Evolutionary conservation across 1,284 basidiomycete species (phyloP), one percentile per base, ranked within the genome.

Genomic region (Puccinia coronata): DNA sequence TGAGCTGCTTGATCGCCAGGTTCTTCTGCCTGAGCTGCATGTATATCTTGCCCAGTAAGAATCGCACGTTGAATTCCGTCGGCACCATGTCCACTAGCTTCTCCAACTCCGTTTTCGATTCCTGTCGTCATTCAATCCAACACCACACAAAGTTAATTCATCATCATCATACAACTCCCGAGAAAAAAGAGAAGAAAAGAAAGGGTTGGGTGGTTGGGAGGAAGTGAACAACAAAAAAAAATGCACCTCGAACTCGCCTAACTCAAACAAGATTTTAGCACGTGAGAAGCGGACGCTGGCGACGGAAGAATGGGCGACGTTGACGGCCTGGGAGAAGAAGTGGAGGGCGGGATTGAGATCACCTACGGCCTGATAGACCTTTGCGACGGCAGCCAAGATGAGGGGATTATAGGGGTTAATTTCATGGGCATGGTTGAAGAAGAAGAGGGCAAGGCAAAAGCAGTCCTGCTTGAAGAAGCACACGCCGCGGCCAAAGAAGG

Each of bases 401-500:
- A 97, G 93, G 28, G 93, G 93, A 86, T 96, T 98, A 83, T 91
- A 90, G 63, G 94, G 93, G 87, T 97, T 94, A 86, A 98, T 95
- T 84, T 93, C 90, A 49, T 91, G 89, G 2, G 96, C 95, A 86
- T 92, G 92, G 83, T 92, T 90, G 88, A 94, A 97, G 87, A 97
- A 95, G 88, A 95, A 97, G 86, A 97, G 94, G 53, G 95, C 95
- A 82, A 95, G 88, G 75, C 92, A 91, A 83, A 92, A 88, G 88
- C 95, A 96, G 87, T 92, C 95, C 89, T 92, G 92, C 84, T 93
- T 90, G 86, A 95, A 89, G 88, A 96, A 98, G 85, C 94, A 96
- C 71, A 93, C 92, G 78, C 96, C 95, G 83, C 98, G 88, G n/a
- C 96, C 96, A 87, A 97, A 98, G 95, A 95, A 98, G 78, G 96